Base-by-base conservation (phyloP, 2,329 filamentous ascomycete genomes). In the Hypoxylon sp. region DNA sequence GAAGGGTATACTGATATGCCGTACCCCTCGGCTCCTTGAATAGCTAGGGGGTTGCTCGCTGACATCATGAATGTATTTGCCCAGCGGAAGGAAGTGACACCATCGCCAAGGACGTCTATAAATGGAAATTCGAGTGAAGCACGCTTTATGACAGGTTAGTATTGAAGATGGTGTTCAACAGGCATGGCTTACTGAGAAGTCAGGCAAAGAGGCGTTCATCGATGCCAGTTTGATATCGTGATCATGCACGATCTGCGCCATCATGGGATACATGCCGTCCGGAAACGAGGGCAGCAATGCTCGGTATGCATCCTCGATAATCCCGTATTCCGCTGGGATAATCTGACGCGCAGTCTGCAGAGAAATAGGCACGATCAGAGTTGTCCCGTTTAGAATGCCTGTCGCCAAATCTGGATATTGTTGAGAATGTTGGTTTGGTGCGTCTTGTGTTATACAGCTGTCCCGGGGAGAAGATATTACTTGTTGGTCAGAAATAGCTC, bases 111-210 rank as follows among this genome's bases (percentile, higher is more conserved):
- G 4, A 80, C 61, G 60, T 82, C 80, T 26, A 83, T 51, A 62
- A 83, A 84, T 0, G 81, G 81, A 49, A 82, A 83, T 56, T 79
- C 75, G 52, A 81, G 74, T 6, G 76, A 74, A 12, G 75, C 68
- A 26, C 76, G 76, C 79, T 82, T 15, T 19, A 7, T 11, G 2
- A 59, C 67, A 45, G 8, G 12, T 46, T 32, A 50, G 40, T 16
- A 20, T 16, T 12, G 15, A n/a, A 12, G 5, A 2, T 12, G 11
- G 2, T 4, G 7, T 11, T 17, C 8, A 4, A n/a, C 29, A 2
- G 12, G 5, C 19, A 13, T 2, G 9, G 60, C 76, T 61, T 66
- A 80, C 77, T 16, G 74, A 71, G 38, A 81, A 81, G 61, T 81
- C 78, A 0, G 73, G 66, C 5, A 78, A 66, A 2, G 68, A 69